Percentiles rank a stretch among this genome's conserved stretches.
Evolutionary conservation across 805 yeast genomes (phyloP).

Genomic region (Zygoascus flipseniorum): DNA sequence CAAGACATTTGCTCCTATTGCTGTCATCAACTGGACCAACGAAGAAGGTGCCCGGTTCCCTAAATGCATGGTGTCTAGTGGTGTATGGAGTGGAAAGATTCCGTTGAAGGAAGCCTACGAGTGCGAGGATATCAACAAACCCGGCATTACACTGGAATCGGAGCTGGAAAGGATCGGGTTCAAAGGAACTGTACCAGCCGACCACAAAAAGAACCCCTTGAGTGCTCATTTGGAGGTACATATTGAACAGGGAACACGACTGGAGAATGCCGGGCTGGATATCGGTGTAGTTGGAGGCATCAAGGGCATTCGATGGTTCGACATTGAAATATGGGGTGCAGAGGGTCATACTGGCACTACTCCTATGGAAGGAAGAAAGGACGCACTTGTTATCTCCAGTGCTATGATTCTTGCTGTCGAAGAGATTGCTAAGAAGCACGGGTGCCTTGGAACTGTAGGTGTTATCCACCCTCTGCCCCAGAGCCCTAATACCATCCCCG

Average conservation of each 20-base stretch:
- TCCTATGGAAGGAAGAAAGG: slow-evolving; percentile 52
- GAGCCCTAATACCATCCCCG: slow-evolving; percentile 62
- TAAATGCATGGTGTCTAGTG: slow-evolving; percentile 55
- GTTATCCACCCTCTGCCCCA: slow-evolving; percentile 49
- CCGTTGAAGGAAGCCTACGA: slow-evolving; percentile 42
- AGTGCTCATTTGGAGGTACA: slow-evolving; percentile 68
- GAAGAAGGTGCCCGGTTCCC: slow-evolving; percentile 78
- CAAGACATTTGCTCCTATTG: slow-evolving; percentile 58
- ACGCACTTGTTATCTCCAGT: slow-evolving; percentile 52
- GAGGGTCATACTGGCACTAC: slow-evolving; percentile 74
- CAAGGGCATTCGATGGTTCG: slow-evolving; percentile 59
- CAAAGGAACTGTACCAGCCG: slow-evolving; percentile 43
- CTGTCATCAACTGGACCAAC: slow-evolving; percentile 62
- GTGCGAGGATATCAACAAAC: slow-evolving; percentile 47
- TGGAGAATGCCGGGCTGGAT: slow-evolving; percentile 46
- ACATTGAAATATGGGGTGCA: slow-evolving; percentile 47
- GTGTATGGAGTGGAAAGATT: slow-evolving; percentile 55
- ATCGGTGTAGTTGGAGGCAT: slow-evolving; percentile 62
- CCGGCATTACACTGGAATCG: slow-evolving; percentile 38
- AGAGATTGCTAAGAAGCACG: slow-evolving; percentile 43
- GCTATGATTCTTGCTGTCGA: slow-evolving; percentile 48
- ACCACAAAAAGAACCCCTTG: slow-evolving; percentile 43
- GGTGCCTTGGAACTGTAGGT: slow-evolving; percentile 54
- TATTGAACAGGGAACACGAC: slow-evolving; percentile 69
- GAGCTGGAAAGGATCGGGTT: slow-evolving; percentile 58